Percentiles rank a stretch among this genome's conserved stretches.
Evolutionary conservation across 2,329 filamentous ascomycete genomes (phyloP).

Genomic region (Colletotrichum tanaceti): DNA sequence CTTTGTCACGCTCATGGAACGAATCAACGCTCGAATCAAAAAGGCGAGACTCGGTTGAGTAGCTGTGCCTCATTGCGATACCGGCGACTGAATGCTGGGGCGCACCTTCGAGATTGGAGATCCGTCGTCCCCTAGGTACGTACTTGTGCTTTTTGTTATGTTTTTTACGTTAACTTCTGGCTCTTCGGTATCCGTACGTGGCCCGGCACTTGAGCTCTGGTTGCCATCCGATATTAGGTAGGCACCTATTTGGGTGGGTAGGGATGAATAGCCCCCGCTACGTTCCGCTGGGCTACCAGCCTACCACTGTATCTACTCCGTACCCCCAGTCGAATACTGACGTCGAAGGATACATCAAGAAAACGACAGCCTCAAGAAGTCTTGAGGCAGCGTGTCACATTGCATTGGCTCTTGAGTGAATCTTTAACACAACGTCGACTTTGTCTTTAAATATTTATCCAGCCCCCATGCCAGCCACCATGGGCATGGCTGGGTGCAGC

Average conservation of each 20-base stretch:
- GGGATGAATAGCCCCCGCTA: slow-evolving; percentile 11
- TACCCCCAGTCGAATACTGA: not conserved
- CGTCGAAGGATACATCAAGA: not conserved
- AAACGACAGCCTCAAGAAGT: not conserved
- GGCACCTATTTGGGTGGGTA: too few relatives aligned
- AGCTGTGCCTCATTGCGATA: slow-evolving; percentile 19
- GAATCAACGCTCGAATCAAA: too few relatives aligned
- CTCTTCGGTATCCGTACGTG: slow-evolving; percentile 27
- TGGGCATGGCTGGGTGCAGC: slow-evolving; percentile 4
- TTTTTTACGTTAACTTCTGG: not conserved
- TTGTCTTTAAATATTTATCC: slow-evolving; percentile 12
- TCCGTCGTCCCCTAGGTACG: slow-evolving; percentile 7
- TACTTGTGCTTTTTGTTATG: not conserved
- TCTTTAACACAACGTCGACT: not conserved
- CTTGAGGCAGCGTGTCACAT: not conserved
- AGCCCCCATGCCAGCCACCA: not conserved
- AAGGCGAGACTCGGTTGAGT: not conserved
- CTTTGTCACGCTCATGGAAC: not conserved
- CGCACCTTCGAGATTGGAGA: slow-evolving; percentile 6
- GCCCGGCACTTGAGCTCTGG: slow-evolving; percentile 21
- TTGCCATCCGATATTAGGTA: slow-evolving; percentile 22
- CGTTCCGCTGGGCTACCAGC: slow-evolving; percentile 11
- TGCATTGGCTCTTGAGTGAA: not conserved
- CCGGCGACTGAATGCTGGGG: slow-evolving; percentile 14
- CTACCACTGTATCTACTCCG: too few relatives aligned